Evolutionary conservation across 225 moss, liverwort and hornwort genomes (phyloP).

Genomic region (Physcomitrellopsis africana): DNA sequence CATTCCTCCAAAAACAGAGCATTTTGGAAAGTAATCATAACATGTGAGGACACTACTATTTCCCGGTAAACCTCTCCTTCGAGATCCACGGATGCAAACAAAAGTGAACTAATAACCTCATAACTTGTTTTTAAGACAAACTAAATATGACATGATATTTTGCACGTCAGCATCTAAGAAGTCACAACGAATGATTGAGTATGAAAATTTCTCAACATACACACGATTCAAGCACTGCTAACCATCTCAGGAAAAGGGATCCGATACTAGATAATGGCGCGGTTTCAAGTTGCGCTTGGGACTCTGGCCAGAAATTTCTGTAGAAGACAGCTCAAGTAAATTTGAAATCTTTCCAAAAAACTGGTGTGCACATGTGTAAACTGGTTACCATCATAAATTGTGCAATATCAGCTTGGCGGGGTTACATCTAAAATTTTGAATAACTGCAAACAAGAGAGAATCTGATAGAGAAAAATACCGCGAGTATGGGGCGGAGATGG

Average conservation of each 20-base stretch:
- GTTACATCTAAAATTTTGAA: neutral
- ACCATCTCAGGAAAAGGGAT: neutral
- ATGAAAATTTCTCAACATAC: neutral
- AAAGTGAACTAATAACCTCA: accelerated
- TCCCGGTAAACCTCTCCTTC: accelerated
- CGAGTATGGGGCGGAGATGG: neutral
- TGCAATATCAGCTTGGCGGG: neutral
- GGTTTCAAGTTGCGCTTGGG: neutral
- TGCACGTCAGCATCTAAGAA: accelerated
- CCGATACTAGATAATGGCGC: neutral
- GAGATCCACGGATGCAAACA: neutral
- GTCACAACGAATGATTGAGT: accelerated
- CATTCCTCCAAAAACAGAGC: neutral
- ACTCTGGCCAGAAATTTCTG: neutral
- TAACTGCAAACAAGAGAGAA: neutral
- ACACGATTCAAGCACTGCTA: accelerated
- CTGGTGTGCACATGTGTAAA: neutral
- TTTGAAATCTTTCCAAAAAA: neutral
- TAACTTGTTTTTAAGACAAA: neutral
- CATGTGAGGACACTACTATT: accelerated
- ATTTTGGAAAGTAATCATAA: too few species aligned
- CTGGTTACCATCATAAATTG: neutral
- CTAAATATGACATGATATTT: neutral
- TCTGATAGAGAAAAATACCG: neutral
- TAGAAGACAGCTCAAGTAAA: neutral